phyloP scores from a whole-genome alignment of 179 eudicot genomes.

The Actinidia arguta region DNA sequence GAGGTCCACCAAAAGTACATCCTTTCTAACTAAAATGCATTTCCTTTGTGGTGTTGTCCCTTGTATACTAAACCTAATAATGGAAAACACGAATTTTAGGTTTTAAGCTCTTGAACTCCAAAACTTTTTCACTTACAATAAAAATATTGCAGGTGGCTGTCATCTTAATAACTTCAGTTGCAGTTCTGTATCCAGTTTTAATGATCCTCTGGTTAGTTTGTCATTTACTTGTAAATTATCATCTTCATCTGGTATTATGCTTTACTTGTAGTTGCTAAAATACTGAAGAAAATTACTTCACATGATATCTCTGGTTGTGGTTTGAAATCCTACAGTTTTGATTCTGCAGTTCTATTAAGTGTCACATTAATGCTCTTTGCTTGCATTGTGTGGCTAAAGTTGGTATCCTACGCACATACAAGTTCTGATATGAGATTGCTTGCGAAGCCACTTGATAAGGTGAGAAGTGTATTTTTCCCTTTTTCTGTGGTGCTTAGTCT shows the following conservation, averaged over 20 bases:
- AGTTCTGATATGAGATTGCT: slow-evolving; percentile 81
- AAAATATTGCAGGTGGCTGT: slow-evolving; percentile 71
- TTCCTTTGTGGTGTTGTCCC: background rate
- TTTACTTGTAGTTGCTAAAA: background rate
- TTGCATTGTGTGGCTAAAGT: slow-evolving; percentile 88
- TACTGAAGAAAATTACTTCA: background rate
- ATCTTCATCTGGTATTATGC: background rate
- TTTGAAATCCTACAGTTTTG: slow-evolving; percentile 68
- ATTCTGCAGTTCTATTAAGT: slow-evolving; percentile 89
- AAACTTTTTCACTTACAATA: background rate
- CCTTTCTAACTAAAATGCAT: too few species aligned
- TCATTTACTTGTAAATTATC: background rate
- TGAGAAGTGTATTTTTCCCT: slow-evolving; percentile 28
- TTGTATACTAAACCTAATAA: background rate
- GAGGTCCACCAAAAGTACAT: too few species aligned
- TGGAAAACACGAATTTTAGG: background rate
- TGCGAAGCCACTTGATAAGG: slow-evolving; percentile 69
- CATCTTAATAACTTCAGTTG: slow-evolving; percentile 58
- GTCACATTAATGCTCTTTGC: slow-evolving; percentile 84
- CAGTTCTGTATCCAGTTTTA: slow-evolving; percentile 79
- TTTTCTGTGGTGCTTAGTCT: slow-evolving; percentile 17
- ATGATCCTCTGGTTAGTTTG: slow-evolving; percentile 87
- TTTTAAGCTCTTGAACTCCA: slow-evolving; percentile 1
- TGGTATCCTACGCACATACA: slow-evolving; percentile 97
- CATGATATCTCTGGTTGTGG: background rate